These are phyloP conservation scores for Hypholoma fasciculare DNA, from an alignment of 768 basidiomycete genomes.

Conservation along the genomic window DNA sequence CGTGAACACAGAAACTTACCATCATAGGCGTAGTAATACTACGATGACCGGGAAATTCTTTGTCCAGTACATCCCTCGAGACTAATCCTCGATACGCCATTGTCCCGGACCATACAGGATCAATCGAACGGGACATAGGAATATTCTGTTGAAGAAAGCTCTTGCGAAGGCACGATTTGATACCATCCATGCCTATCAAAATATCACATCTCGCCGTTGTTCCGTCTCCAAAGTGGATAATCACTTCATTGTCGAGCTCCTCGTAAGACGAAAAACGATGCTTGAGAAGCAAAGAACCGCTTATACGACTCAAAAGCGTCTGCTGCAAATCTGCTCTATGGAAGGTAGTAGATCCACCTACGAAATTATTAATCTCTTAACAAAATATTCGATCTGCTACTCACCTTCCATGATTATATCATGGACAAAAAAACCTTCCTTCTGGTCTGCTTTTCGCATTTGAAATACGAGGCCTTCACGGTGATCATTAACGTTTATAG, in stretches of 20 bases:
- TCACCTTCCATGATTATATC: conserved; percentile 22
- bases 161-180: conserved; percentile 32
- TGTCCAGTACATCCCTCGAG: neutral
- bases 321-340: conserved; percentile 3
- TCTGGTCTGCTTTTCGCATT: conserved; percentile 31
- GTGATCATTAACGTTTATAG: neutral
- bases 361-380: neutral
- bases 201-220: conserved; percentile 35
- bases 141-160: conserved; percentile 10
- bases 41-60: neutral
- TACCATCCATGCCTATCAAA: conserved; percentile 43
- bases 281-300: conserved; percentile 20
- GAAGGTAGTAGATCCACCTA: neutral
- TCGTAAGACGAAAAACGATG: conserved; percentile 34
- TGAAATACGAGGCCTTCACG: conserved; percentile 14
- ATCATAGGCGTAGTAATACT: conserved; percentile 13
- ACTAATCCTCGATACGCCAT: conserved; percentile 1
- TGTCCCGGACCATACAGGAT: neutral
- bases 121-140: conserved; percentile 9
- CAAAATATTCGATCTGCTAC: neutral
- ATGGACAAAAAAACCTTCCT: conserved; percentile 27
- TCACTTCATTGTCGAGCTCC: conserved; percentile 22
- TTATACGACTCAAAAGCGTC: neutral
- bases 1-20: conserved; percentile 15
- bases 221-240: conserved; percentile 37